phyloP scores from a whole-genome alignment of 1,284 basidiomycete genomes.

The Ustilago vetiveriae region DNA sequence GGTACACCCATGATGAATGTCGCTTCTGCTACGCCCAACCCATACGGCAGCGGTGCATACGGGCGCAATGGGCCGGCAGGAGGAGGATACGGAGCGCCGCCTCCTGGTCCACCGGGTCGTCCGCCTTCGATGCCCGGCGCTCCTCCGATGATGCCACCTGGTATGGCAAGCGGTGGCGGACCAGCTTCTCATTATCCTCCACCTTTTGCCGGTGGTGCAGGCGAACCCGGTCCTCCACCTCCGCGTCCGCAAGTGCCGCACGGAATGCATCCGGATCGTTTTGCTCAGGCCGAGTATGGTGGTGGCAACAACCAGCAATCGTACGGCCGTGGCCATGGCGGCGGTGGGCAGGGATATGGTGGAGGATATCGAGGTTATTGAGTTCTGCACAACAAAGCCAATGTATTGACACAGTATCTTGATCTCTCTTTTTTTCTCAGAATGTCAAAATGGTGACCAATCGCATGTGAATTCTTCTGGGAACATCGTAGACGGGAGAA shows the following conservation, averaged over 20 bases:
- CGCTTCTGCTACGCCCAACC: constrained; percentile 40
- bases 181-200: constrained; percentile 33
- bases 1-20: constrained; percentile 29
- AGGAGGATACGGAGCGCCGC: constrained; percentile 30
- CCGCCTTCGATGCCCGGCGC: constrained; percentile 44
- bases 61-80: constrained; percentile 12
- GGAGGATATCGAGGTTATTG: constrained; percentile 8
- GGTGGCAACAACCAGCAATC: constrained; percentile 5
- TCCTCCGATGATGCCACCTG: constrained; percentile 36
- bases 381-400: no score
- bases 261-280: constrained; percentile 56
- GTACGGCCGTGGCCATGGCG: constrained; percentile 2
- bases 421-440: no score
- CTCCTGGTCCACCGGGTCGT: constrained; percentile 24
- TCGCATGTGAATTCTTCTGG: constrained; percentile 3
- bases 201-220: constrained; percentile 12
- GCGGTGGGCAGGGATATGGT: constrained; percentile 13
- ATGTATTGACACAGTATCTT: no score
- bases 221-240: constrained; percentile 36
- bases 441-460: not conserved
- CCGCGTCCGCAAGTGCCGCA: constrained; percentile 40
- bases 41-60: constrained; percentile 25
- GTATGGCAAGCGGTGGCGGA: constrained; percentile 28
- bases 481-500: no score
- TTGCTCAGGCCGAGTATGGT: constrained; percentile 44